Conservation (phyloP, 805 yeast genomes). For the Kodamaea neixiangensis region DNA sequence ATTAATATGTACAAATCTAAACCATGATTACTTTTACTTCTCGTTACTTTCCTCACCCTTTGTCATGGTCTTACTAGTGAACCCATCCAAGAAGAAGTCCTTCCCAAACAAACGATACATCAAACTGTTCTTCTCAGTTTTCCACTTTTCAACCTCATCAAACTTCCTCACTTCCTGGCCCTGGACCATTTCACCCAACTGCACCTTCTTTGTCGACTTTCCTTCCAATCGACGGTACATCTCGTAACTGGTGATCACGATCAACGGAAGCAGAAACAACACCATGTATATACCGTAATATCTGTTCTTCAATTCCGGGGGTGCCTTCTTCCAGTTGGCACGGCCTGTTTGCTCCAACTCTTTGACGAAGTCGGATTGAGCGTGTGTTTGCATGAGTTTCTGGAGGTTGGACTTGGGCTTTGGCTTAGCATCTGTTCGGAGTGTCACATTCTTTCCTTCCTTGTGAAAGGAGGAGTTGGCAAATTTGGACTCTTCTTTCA, state of each 20-base stretch:
- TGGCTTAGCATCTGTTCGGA: conserved; percentile 13
- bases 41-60: conserved; percentile 4
- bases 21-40: background rate
- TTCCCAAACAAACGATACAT: conserved; percentile 42
- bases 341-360: conserved; percentile 41
- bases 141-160: conserved; percentile 43
- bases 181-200: conserved; percentile 41
- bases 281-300: conserved; percentile 41
- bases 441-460: conserved; percentile 21
- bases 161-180: conserved; percentile 35
- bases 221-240: conserved; percentile 41
- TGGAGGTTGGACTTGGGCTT: conserved; percentile 13
- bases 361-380: conserved; percentile 34
- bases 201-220: conserved; percentile 39
- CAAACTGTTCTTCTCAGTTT: conserved; percentile 35
- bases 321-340: conserved; percentile 48
- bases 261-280: conserved; percentile 39
- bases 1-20: background rate
- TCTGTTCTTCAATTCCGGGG: conserved; percentile 35
- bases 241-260: conserved; percentile 36
- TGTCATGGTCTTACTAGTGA: conserved; percentile 42
- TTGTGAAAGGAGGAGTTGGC: conserved; percentile 32
- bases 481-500: conserved; percentile 19
- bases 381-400: conserved; percentile 18
- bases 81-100: conserved; percentile 46